Evolutionary conservation across 129 eudicot genomes (phyloP), one percentile per base, ranked within the genome.

Genomic region (Flaveria bidentis): DNA sequence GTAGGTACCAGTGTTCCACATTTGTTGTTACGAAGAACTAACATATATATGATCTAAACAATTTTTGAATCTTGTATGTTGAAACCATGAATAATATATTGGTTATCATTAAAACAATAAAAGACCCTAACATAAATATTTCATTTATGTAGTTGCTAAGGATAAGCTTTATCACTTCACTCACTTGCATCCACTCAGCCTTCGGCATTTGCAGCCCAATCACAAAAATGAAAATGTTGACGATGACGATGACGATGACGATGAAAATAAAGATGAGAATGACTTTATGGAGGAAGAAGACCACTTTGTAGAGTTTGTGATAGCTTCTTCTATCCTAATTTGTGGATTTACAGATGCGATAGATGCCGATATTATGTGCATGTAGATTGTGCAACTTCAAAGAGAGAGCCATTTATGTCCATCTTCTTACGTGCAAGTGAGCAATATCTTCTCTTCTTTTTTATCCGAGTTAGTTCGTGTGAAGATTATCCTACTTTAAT

Each of bases 311-410:
- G 39, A 23, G 33, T 25, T 1, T 61, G 67, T 61, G 67, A 4
- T 61, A 6, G 1, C 2, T 13, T 12, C 23, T 16, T 25, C 4
- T 61, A 2, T 1, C 2, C 2, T 28, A 3, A 18, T 23, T 23
- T 60, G 66, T 60, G 39, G 66, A 60, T 60, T 23, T 60, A 60
- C 36, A 60, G 9, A 60, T 60, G 66, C 10, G 47, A 42, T 8
- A 10, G 3, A 47, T 47, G 52, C 2, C 16, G 4, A 47, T 47
- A 47, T 9, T 47, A 62, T 16, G 68, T 26, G 1, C 68, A 62
- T 26, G 44, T 62, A 0, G 9, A 62, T 10, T 62, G 68, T 28
- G 44, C 68, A 62, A 62, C 44, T 62, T 62, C 68, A 62, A 26
- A 23, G 44, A 28, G 18, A 11, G 52, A 47, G 52, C 52, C 52